These are phyloP conservation scores for Pythium myriotylum DNA, from an alignment of 352 stramenopile genomes.

Conservation along the genomic window DNA sequence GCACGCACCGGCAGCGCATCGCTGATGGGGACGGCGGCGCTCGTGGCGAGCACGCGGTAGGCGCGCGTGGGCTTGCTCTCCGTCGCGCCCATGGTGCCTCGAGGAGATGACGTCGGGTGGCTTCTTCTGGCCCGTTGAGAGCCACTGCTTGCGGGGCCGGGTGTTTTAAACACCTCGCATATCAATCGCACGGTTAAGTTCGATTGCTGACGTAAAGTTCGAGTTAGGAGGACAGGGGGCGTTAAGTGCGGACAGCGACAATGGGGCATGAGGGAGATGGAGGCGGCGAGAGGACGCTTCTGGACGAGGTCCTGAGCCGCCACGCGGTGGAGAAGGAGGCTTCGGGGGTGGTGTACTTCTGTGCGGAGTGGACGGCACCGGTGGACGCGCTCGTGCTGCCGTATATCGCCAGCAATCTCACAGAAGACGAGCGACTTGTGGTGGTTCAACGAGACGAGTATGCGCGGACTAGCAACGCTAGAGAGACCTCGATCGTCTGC, in stretches of 20 bases:
- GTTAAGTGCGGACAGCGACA: neutral
- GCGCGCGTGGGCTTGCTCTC: conserved; percentile 42
- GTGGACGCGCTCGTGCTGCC: conserved; percentile 37
- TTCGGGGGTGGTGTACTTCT: conserved; percentile 35
- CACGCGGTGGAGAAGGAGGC: neutral
- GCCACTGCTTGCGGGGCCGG: conserved; percentile 17
- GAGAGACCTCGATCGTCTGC: neutral
- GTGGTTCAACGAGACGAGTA: conserved; percentile 7
- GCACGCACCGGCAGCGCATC: conserved; percentile 43
- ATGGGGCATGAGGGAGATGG: neutral
- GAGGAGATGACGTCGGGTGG: conserved; percentile 19
- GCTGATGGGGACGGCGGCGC: conserved; percentile 30
- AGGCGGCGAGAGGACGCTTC: neutral
- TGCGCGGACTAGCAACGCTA: neutral
- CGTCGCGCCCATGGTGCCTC: conserved; percentile 52
- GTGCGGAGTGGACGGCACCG: conserved; percentile 44
- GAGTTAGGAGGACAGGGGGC: neutral
- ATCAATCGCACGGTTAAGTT: conserved; percentile 23
- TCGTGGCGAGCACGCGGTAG: conserved; percentile 74
- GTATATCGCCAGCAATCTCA: conserved; percentile 23
- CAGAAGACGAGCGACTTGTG: conserved; percentile 16
- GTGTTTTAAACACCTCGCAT: conserved; percentile 41
- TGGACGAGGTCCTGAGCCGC: neutral
- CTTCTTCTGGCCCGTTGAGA: conserved; percentile 21
- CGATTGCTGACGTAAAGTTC: neutral